Evolutionary conservation across 345 rosid genomes (phyloP), one percentile per base, ranked within the genome.

Genomic region (Lenwebbia sp.): DNA sequence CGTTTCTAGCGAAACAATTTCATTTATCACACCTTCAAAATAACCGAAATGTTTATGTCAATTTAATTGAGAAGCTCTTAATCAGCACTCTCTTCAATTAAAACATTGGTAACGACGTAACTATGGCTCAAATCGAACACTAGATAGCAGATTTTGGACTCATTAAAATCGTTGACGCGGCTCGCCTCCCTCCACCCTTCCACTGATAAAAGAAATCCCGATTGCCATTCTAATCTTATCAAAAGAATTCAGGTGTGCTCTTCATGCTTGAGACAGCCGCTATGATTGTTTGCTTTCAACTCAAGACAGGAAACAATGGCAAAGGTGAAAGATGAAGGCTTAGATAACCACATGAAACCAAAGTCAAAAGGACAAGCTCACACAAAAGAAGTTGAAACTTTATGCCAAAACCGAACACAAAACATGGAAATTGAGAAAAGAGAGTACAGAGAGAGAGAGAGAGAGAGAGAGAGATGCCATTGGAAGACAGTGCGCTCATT

Each of bases 401-500:
- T 86, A 84, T 88, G 89, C 33, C 47, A 10, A 52, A 54, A 30
- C 44, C 33, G 47, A 21, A 25, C 40, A 30, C 33, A 37, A 53
- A 75, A 50, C 58, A 75, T 60, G 28, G 41, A 14, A 57, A 84
- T 85, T n/a, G 85, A 47, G 37, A 51, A 58, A 54, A 21, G 57
- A 56, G 49, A 33, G 53, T 44, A 13, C 12, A 2, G 21, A 13
- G 84, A 56, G 83, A 40, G 83, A 40, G 41, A 53, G 51, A 40
- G 41, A 40, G 41, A 40, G 41, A 40, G 41, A 40, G 84, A 52
- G 83, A 28, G 83, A 40, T 40, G 10, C 75, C 21, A 28, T 28
- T 37, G 78, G 78, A 75, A 40, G 87, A 86, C 87, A 83, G n/a
- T 21, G 25, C 89, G 84, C 85, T 88, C 62, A 60, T 84, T 87